phyloP scores from a whole-genome alignment of 768 basidiomycete genomes.

The Peribolospora kevripleyi region DNA sequence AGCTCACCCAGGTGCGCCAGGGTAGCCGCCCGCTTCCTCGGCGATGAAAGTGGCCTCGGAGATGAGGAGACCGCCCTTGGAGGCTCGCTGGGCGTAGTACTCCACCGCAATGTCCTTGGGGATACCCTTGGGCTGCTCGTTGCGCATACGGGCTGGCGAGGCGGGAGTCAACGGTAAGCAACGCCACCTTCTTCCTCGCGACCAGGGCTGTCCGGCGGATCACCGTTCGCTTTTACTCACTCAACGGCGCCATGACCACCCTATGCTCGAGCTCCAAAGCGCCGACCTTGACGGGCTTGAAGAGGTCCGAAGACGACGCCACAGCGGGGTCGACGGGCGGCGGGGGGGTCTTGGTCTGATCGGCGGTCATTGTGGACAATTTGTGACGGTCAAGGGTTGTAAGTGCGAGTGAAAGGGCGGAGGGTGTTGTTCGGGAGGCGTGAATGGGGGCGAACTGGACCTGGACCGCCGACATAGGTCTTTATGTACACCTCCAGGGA shows the following conservation, averaged over 20 bases:
- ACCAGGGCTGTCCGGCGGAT: not conserved
- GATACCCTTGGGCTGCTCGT: conserved; percentile 1
- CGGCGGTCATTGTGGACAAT: no score
- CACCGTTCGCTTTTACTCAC: not conserved
- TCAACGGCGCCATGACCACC: not conserved
- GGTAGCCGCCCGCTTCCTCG: not conserved
- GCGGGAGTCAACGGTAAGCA: conserved; percentile 3
- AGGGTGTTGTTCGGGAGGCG: no score
- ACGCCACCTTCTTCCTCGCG: no score
- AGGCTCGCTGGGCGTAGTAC: conserved; percentile 19
- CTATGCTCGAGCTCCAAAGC: not conserved
- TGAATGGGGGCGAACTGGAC: no score
- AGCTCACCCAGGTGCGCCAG: conserved; percentile 10
- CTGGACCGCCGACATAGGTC: no score
- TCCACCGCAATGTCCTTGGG: conserved; percentile 8
- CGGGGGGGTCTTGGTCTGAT: no score
- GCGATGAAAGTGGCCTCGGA: conserved; percentile 9
- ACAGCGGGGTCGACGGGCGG: no score
- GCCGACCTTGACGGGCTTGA: not conserved
- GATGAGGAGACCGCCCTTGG: conserved; percentile 17
- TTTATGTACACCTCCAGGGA: no score
- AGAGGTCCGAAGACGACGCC: not conserved
- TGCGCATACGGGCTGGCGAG: not conserved
- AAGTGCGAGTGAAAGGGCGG: no score
- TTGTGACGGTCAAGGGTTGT: no score